These are phyloP conservation scores for Puccinia novopanici DNA, from an alignment of 1,284 basidiomycete species.

Conservation along the genomic window DNA sequence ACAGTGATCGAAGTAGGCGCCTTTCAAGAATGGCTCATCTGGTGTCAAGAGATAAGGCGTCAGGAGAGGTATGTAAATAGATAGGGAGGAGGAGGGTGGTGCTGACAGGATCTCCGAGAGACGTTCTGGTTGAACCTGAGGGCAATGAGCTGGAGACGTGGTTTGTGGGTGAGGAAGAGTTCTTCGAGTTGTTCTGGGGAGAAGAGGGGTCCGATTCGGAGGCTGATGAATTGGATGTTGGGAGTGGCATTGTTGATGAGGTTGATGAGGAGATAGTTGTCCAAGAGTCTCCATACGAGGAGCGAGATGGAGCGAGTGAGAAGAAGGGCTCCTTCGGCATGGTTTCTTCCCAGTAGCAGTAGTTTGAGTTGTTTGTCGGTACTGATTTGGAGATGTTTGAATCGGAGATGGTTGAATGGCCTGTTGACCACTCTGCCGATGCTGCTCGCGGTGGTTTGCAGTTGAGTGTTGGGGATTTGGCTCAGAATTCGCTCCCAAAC, in stretches of 20 bases:
- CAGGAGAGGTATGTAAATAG: too few relatives aligned
- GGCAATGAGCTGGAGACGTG: neutral
- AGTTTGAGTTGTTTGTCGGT: slow-evolving; percentile 10
- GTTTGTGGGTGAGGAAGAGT: slow-evolving; percentile 17
- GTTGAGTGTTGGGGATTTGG: slow-evolving; percentile 5
- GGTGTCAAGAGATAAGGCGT: neutral
- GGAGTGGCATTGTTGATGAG: slow-evolving; percentile 5
- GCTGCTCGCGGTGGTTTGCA: neutral
- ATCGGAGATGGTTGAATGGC: neutral
- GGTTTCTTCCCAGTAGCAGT: neutral
- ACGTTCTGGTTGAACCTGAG: slow-evolving; percentile 49
- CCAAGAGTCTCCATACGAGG: slow-evolving; percentile 14
- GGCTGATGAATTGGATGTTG: slow-evolving; percentile 5
- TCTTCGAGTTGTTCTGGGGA: slow-evolving; percentile 47
- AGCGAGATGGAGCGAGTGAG: slow-evolving; percentile 9
- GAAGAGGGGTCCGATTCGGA: slow-evolving; percentile 43
- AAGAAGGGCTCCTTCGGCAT: neutral
- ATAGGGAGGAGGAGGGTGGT: neutral
- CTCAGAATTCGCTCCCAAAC: slow-evolving; percentile 29
- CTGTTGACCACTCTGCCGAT: neutral
- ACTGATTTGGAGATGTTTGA: slow-evolving; percentile 7
- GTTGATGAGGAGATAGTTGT: slow-evolving; percentile 38
- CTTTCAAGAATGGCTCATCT: slow-evolving; percentile 50
- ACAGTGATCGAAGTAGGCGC: slow-evolving; percentile 43
- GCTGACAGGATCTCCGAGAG: slow-evolving; percentile 32